Base-by-base conservation (phyloP, 139 green algal genomes). In the Chloropicon primus region DNA sequence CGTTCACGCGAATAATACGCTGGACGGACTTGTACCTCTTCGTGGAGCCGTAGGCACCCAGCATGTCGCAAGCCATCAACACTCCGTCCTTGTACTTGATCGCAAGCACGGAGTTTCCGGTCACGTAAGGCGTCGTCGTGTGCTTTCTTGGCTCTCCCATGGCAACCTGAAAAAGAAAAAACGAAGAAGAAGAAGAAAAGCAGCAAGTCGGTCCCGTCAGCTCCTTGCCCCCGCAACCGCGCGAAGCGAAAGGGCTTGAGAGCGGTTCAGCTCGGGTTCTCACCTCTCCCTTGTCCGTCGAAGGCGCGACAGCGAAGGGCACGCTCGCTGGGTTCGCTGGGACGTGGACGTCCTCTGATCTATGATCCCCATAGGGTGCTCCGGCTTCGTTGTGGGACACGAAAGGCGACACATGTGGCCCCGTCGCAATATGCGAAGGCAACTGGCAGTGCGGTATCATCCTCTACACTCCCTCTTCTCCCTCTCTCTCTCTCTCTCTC, bases 11-110 rank as follows among this genome's bases (percentile, higher is more conserved):
- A 24, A 77, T 21, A 17, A 99, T 83, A 22, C 95, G 85, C 71
- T 96, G 76, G 21, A 97, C 87, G 10, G 82, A 91, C 84, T 99
- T 99, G 89, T 98, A 99, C 77, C 95, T 88, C 85, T 97, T 97
- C 2, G 95, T 99, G n/a, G 82, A 91, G 54, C 95, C 95, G 79
- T 99, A 99, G 0, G 91, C 53, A 93, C 90, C 94, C 27, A 99
- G 84, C 0, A 87, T 99, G 82, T 99, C 95, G 53, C 80, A 87
- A 0, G 93, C 95, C 24, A 99, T 82, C 77, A 99, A 80, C 2
- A 99, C 89, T 26, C 95, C 95, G 80, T 94, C 23, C 72, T 93
- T 94, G 86, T 96, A 99, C 27, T 93, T 97, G 27, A 98, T 79
- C 21, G 81, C 95, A 3, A 99, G 83, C 53, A 99, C 93, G 27